Evolutionary conservation across 306 rosid species (phyloP), one percentile per base, ranked within the genome.

Genomic region (Delonix regia): DNA sequence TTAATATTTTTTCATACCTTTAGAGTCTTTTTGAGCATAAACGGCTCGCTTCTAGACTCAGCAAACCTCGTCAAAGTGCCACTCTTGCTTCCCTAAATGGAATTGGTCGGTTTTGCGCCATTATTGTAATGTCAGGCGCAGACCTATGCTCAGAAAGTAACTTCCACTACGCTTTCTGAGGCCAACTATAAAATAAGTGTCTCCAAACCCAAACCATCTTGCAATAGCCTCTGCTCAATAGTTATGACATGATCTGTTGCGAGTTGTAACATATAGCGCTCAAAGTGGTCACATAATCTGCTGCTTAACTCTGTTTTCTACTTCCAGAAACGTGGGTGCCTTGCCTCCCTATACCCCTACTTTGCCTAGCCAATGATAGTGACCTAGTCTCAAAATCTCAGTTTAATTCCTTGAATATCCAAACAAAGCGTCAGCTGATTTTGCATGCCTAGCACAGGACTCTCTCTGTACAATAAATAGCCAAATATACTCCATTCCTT

Each of bases 31-130:
- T 41, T 52, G 34, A 15, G 13, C 76, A 66, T 71, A 34, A 51
- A 62, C 12, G 15, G 75, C 64, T 65, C 76, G 47, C 60, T 66
- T 55, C 76, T 69, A 75, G 69, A 62, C 62, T 85, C 79, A 64
- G 18, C 71, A 65, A 70, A 48, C 48, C 12, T 25, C 76, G 51
- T 57, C 76, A 49, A 55, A 76, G 71, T 63, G 82, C 75, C 75
- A 78, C 75, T 15, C 82, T 51, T 78, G 25, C 73, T 59, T 15
- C 78, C 42, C 75, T 49, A 63, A 68, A 78, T 71, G 81, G 86
- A 77, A 68, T 21, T 72, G 82, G 86, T 83, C 78, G 85, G 80
- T 72, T 79, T 85, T 86, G 71, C 66, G 21, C 27, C 76, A 88
- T 55, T 83, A 75, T 81, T 60, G 36, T 48, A 85, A 51, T 39